These are phyloP conservation scores for Grigorovia jiainica DNA, from an alignment of 805 yeast species.

Conservation along the genomic window DNA sequence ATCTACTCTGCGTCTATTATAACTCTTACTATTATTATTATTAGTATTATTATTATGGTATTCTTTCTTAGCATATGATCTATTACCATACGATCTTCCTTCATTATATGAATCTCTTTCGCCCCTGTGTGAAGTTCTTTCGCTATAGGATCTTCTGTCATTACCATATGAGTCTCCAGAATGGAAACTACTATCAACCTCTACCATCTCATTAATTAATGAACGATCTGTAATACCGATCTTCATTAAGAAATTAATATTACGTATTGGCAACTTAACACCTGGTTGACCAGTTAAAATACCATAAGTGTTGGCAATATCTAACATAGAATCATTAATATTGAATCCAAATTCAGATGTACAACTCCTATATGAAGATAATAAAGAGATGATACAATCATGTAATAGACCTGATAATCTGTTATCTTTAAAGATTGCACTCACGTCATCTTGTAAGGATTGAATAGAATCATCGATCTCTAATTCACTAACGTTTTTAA, in stretches of 20 bases:
- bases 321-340: slow-evolving; percentile 13
- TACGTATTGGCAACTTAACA: slow-evolving; percentile 15
- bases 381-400: slow-evolving; percentile 28
- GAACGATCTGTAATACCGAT: slow-evolving; percentile 16
- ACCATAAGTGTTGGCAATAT: slow-evolving; percentile 20
- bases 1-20: no score
- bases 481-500: slow-evolving; percentile 36
- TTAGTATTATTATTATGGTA: no score
- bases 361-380: slow-evolving; percentile 31
- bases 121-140: no score
- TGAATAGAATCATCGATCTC: slow-evolving; percentile 28
- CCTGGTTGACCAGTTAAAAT: slow-evolving; percentile 16
- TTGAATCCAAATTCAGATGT: slow-evolving; percentile 27
- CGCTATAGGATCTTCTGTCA: no score
- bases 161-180: background rate
- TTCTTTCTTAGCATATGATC: background rate
- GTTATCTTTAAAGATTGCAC: background rate
- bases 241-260: slow-evolving; percentile 6
- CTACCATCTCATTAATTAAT: slow-evolving; percentile 17
- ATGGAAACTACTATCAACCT: no score
- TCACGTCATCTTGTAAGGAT: background rate
- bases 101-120: no score
- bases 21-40: no score
- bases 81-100: background rate
- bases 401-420: slow-evolving; percentile 16